Evolutionary conservation across 441 rosid species (phyloP), one percentile per base, ranked within the genome.

Genomic region (Jatropha podagrica): DNA sequence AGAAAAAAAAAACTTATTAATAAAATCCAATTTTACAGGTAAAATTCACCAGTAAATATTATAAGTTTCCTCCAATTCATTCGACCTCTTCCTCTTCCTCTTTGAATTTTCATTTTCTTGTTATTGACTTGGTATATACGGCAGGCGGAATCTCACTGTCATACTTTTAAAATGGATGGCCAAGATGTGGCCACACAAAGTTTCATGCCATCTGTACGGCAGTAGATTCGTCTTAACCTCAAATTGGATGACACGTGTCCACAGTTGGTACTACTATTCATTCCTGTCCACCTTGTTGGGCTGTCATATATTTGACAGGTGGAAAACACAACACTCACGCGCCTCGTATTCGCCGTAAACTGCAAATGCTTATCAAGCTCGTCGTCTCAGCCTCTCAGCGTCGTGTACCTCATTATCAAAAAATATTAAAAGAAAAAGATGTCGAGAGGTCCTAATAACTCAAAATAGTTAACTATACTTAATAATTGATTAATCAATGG

Each of bases 201-300:
- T 26, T 5, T 0, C 12, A 38, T 15, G 1, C 70, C 11, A 11
- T 2, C 52, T 51, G 62, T 44, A 68, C 74, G 77, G 75, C 23
- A 26, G 20, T 2, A 27, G 70, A 78, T 77, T 72, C 38, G 38
- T 32, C 10, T 38, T 5, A 2, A 64, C 77, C 72, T 69, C 72
- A 27, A 67, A 3, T 27, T 3, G 66, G 7, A 5, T 40, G 76
- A 73, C 82, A 81, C 78, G 81, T 77, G 79, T 77, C 68, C 0
- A 0, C 27, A 81, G 79, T 74, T 59, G 86, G 74, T 83, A 69
- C 26, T 10, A 8, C 61, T 38, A 81, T 81, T 81, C 76, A 85
- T 79, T 81, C 68, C 84, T 60, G 77, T 74, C 87, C 64, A 74
- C 75, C 81, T 76, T 80, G 83, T 61, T 80, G 54, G 72, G 82